These are phyloP conservation scores for Serendipita sp. DNA, from an alignment of 1,284 basidiomycete species.

Conservation along the genomic window DNA sequence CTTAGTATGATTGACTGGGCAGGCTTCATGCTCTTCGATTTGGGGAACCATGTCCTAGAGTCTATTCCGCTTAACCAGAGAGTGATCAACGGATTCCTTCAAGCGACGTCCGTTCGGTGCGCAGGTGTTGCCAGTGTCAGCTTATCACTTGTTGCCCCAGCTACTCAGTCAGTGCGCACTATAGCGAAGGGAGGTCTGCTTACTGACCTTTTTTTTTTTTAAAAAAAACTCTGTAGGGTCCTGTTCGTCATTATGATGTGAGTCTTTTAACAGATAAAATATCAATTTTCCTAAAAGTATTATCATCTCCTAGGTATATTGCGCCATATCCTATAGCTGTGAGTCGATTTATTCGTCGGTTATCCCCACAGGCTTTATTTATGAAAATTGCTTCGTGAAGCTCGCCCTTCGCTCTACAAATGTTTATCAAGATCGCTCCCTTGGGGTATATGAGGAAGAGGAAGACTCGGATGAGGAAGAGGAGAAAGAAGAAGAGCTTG, in stretches of 20 bases:
- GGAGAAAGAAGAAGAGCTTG: conserved; percentile 31
- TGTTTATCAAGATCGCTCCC: conserved; percentile 58
- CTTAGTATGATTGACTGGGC: conserved; percentile 35
- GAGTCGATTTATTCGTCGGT: conserved; percentile 11
- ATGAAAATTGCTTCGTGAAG: conserved; percentile 18
- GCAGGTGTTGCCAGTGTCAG: conserved; percentile 64
- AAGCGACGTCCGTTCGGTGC: conserved; percentile 58
- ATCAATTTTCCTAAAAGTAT: not conserved
- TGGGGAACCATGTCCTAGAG: conserved; percentile 37
- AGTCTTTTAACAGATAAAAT: too few relatives aligned
- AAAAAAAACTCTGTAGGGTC: conserved; percentile 32
- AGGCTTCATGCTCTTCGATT: conserved; percentile 39
- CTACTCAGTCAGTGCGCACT: conserved; percentile 34
- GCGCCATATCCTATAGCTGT: conserved; percentile 35
- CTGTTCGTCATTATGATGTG: conserved; percentile 64
- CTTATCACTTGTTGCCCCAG: conserved; percentile 46
- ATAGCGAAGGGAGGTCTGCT: too few relatives aligned
- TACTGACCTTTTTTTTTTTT: too few relatives aligned
- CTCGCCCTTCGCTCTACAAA: conserved; percentile 59
- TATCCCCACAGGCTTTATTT: not conserved
- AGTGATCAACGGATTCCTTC: conserved; percentile 41
- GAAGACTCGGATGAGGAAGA: conserved; percentile 9
- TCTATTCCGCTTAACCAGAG: conserved; percentile 38
- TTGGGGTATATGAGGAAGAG: conserved; percentile 49
- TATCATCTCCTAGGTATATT: conserved; percentile 19